These are phyloP conservation scores for Raddia distichophylla DNA, from an alignment of 176 grass and related monocot genomes.

Conservation along the genomic window DNA sequence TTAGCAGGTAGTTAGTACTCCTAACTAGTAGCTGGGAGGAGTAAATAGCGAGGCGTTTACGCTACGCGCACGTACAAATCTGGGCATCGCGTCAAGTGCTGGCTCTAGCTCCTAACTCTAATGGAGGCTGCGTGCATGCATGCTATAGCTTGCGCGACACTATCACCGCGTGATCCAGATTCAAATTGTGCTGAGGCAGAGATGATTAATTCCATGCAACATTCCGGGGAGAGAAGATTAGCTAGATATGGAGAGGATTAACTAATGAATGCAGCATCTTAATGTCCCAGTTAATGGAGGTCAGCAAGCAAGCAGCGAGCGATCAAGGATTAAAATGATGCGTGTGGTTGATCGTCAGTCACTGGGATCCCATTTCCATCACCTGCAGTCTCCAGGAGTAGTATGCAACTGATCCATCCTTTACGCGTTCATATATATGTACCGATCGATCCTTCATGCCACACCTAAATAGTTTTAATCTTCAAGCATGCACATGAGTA, in stretches of 20 bases:
- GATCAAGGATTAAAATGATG: background rate
- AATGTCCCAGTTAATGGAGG: background rate
- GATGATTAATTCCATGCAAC: background rate
- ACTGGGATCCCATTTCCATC: background rate
- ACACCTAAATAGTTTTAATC: background rate
- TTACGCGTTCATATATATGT: slow-evolving; percentile 1
- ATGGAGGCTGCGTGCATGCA: too few species aligned
- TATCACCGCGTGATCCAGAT: too few species aligned
- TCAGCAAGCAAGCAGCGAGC: background rate
- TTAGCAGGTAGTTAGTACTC: too few species aligned
- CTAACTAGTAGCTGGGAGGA: background rate
- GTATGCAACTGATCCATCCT: background rate
- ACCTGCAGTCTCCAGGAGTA: too few species aligned
- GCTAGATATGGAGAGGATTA: background rate
- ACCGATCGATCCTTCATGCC: background rate
- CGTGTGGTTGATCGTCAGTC: background rate
- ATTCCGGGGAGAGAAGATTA: background rate
- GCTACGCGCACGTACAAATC: slow-evolving; percentile 29
- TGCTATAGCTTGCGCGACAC: too few species aligned
- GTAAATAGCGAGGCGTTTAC: slow-evolving; percentile 34
- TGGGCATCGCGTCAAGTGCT: background rate
- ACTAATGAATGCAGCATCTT: background rate
- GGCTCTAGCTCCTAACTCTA: background rate
- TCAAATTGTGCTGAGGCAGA: too few species aligned
- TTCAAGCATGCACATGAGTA: background rate